Percentiles rank a stretch among this genome's conserved stretches.
Evolutionary conservation across 2,329 filamentous ascomycete species (phyloP).

Genomic region (Tolypocladium paradoxum): DNA sequence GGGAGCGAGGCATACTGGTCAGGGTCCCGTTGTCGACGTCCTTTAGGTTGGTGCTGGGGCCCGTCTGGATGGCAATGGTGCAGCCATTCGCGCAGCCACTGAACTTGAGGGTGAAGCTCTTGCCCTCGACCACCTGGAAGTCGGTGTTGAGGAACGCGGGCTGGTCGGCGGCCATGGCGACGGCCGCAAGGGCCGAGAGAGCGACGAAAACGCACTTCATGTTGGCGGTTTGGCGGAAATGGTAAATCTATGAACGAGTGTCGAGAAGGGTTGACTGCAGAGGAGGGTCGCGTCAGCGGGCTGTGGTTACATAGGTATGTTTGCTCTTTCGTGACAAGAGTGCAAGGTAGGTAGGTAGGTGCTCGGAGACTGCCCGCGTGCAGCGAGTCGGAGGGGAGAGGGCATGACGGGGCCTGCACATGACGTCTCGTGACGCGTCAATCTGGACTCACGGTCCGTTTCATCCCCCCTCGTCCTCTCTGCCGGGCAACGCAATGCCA

Average conservation of each 20-base stretch:
- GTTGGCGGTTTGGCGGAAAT: slow-evolving; percentile 8
- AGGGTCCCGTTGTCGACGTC: slow-evolving; percentile 18
- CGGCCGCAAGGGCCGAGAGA: slow-evolving; percentile 17
- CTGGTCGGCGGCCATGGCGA: slow-evolving; percentile 15
- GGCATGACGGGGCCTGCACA: neutral
- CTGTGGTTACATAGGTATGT: neutral
- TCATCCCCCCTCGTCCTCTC: neutral
- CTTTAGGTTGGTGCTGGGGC: slow-evolving; percentile 16
- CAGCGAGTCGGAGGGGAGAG: too few relatives aligned
- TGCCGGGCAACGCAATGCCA: neutral
- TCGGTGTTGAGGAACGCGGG: slow-evolving; percentile 21
- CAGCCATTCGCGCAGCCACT: slow-evolving; percentile 20
- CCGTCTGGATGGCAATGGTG: slow-evolving; percentile 23
- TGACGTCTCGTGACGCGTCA: neutral
- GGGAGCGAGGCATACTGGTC: slow-evolving; percentile 14
- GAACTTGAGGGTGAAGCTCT: slow-evolving; percentile 21
- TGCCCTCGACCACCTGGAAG: slow-evolving; percentile 16
- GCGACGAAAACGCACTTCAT: slow-evolving; percentile 26
- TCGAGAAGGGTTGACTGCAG: neutral
- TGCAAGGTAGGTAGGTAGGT: too few relatives aligned
- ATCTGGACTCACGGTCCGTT: neutral
- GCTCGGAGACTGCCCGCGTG: too few relatives aligned
- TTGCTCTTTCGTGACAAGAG: neutral
- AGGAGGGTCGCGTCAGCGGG: neutral
- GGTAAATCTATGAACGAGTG: neutral